phyloP scores from a whole-genome alignment of 2,329 filamentous ascomycete genomes.

The Amesomyces nigricolor region DNA sequence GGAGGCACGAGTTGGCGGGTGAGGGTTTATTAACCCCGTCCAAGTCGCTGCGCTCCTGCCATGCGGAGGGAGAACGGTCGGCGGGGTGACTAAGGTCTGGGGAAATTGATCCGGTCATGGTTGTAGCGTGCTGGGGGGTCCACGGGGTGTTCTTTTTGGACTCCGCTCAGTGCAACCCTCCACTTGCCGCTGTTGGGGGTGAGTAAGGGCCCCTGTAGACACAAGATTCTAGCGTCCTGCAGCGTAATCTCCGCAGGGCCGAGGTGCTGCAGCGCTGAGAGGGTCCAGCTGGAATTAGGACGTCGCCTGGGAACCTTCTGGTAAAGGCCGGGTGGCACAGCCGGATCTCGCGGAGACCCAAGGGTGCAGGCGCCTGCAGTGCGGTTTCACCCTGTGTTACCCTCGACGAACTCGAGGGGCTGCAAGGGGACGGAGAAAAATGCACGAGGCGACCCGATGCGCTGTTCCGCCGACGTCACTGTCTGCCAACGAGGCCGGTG shows the following conservation, averaged over 20 bases:
- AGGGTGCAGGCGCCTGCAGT: neutral
- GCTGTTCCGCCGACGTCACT: slow-evolving; percentile 22
- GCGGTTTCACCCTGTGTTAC: slow-evolving; percentile 6
- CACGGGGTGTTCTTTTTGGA: slow-evolving; percentile 19
- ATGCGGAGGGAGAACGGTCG: slow-evolving; percentile 18
- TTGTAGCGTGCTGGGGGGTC: slow-evolving; percentile 5
- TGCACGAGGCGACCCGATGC: slow-evolving; percentile 17
- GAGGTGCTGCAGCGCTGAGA: too few relatives aligned
- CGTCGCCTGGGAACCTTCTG: neutral
- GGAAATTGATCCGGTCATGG: slow-evolving; percentile 42
- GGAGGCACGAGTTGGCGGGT: slow-evolving; percentile 26
- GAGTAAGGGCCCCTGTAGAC: neutral
- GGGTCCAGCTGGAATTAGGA: neutral
- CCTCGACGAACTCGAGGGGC: neutral
- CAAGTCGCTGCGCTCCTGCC: slow-evolving; percentile 14
- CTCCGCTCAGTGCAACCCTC: slow-evolving; percentile 1
- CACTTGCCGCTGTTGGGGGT: neutral
- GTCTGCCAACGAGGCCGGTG: neutral
- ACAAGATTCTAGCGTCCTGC: neutral
- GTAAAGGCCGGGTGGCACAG: neutral
- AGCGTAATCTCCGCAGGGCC: neutral
- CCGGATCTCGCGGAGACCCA: slow-evolving; percentile 6
- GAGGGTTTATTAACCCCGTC: slow-evolving; percentile 28
- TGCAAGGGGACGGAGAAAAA: slow-evolving; percentile 7
- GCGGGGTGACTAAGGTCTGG: slow-evolving; percentile 38